phyloP scores from a whole-genome alignment of 1,284 basidiomycete species.

The Lentinula novae-zelandiae region DNA sequence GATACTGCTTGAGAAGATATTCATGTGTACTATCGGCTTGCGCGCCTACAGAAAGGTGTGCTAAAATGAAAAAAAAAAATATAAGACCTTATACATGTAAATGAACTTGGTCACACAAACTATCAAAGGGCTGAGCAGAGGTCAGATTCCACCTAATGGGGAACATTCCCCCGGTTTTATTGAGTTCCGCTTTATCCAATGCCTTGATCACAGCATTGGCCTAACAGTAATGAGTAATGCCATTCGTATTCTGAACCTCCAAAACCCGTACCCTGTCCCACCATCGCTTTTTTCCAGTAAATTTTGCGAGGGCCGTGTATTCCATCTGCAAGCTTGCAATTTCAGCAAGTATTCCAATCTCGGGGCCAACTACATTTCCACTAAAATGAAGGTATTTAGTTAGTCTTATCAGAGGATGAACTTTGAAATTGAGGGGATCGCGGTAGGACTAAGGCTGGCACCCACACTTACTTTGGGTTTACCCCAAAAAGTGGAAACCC shows the following conservation, averaged over 20 bases:
- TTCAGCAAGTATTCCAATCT: conserved; percentile 47
- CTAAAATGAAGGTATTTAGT: conserved; percentile 14
- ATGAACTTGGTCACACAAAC: conserved; percentile 27
- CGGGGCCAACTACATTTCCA: conserved; percentile 26
- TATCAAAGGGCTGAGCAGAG: conserved; percentile 33
- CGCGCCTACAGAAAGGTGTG: conserved; percentile 56
- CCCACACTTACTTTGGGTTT: conserved; percentile 41
- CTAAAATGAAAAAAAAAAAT: conserved; percentile 23
- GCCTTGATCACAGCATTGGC: conserved; percentile 48
- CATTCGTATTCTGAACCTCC: not conserved
- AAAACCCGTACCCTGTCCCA: conserved; percentile 37
- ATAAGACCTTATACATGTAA: not conserved
- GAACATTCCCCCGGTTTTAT: conserved; percentile 48
- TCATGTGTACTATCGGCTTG: conserved; percentile 72
- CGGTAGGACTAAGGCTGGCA: not conserved
- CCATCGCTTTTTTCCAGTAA: conserved; percentile 46
- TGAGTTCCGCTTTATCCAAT: conserved; percentile 42
- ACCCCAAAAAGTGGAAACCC: conserved; percentile 48
- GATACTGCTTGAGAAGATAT: conserved; percentile 71
- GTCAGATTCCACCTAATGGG: conserved; percentile 47
- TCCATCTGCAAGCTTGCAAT: conserved; percentile 56
- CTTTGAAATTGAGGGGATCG: not conserved
- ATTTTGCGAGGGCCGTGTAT: conserved; percentile 53
- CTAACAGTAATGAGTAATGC: conserved; percentile 27
- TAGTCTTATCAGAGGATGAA: not conserved